Base-by-base conservation (phyloP, 768 basidiomycete species). In the Fistulinella prunicolor region DNA sequence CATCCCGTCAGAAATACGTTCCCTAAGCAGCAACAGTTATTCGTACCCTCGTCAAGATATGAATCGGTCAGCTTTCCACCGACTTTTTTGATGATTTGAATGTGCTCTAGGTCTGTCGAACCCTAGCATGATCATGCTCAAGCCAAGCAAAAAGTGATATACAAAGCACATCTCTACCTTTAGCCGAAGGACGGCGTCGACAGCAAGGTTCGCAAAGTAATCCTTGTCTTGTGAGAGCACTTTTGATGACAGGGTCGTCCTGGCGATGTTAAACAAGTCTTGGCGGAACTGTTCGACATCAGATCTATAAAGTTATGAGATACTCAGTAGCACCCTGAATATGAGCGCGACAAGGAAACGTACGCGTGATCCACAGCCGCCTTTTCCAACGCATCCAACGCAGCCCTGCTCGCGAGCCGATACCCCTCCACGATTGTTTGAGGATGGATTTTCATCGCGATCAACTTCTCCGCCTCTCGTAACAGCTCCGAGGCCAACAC, bases 71-170 rank as follows among this genome's bases (percentile, higher is more conserved):
- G 78, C 74, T 97, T 99, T 42, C 95, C 95, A 48, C 95, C 95
- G n/a, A 90, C 91, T 71, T 97, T 97, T 80, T 99, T 99, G 75
- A 98, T 99, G 67, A 98, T 86, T 70, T 99, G 95, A 56, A 99
- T 97, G 67, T 97, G 94, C 57, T 99, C 95, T 28, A 99, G 76
- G 70, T 98, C 88, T 42, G 90, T 94, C 30, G 94, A 96, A 30
- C 96, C 96, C 88, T 93, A 59, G 7, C 41, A 14, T 8, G 30
- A n/a, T 2, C n/a, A 30, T 7, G 24, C n/a, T 57, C 40, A 53
- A 30, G 20, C n/a, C 35, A 40, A 47, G 20, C 8, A 14, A 30
- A 16, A 36, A 16, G 42, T 20, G 21, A 4, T 10, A n/a, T 21
- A 34, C 38, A 30, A 19, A 8, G 35, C 45, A 10, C 3, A 9